These are phyloP conservation scores for Phytopythium kandeliae DNA, from an alignment of 352 stramenopile genomes.

Conservation along the genomic window DNA sequence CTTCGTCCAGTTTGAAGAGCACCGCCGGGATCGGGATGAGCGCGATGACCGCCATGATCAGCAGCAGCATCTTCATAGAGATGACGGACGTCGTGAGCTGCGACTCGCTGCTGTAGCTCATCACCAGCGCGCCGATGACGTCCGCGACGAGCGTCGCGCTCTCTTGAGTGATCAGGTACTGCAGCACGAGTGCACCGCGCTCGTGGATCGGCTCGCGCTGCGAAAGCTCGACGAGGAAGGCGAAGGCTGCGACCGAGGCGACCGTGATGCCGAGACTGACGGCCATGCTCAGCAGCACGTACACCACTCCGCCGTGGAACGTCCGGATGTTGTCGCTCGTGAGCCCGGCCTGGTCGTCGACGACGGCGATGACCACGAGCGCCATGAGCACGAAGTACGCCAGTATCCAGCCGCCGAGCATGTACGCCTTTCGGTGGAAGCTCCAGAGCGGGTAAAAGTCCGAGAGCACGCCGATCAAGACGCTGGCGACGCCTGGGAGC, in stretches of 20 bases:
- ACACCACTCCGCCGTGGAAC: slow-evolving; percentile 57
- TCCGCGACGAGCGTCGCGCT: slow-evolving; percentile 32
- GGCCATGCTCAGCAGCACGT: slow-evolving; percentile 67
- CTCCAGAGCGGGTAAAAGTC: slow-evolving; percentile 75
- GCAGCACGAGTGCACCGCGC: slow-evolving; percentile 51
- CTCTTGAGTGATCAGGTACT: slow-evolving; percentile 62
- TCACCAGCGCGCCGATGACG: slow-evolving; percentile 31
- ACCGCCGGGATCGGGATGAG: slow-evolving; percentile 61
- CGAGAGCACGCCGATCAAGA: slow-evolving; percentile 73
- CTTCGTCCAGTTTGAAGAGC: slow-evolving; percentile 59
- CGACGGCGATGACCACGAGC: slow-evolving; percentile 50
- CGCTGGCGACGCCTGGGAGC: slow-evolving; percentile 50
- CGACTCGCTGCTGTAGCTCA: slow-evolving; percentile 31
- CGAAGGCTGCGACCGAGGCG: slow-evolving; percentile 48
- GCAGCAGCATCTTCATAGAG: slow-evolving; percentile 63
- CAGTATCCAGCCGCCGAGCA: slow-evolving; percentile 64
- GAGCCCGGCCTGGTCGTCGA: slow-evolving; percentile 37
- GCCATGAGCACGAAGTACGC: slow-evolving; percentile 68
- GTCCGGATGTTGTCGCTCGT: slow-evolving; percentile 34
- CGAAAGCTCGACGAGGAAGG: slow-evolving; percentile 72
- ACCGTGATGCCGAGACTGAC: slow-evolving; percentile 57
- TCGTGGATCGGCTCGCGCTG: slow-evolving; percentile 73
- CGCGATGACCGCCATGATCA: slow-evolving; percentile 62
- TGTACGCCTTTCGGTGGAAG: slow-evolving; percentile 77
- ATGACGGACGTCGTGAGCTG: slow-evolving; percentile 29